Percentiles rank a stretch among this genome's conserved stretches.
Evolutionary conservation across 768 basidiomycete genomes (phyloP).

Genomic region (Megacollybia marginata): DNA sequence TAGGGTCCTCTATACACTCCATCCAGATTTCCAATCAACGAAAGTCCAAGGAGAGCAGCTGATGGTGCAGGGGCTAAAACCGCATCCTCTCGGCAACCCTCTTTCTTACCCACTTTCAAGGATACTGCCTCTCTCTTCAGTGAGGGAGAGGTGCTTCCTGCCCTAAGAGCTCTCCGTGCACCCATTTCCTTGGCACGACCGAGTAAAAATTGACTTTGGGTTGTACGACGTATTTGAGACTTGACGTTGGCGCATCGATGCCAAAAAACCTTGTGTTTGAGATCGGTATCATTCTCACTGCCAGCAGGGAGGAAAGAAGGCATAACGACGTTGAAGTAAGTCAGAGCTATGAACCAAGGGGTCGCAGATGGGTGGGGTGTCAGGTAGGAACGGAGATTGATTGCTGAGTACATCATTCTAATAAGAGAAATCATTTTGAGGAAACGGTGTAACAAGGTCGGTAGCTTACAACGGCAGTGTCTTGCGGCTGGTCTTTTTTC

Average conservation of each 20-base stretch:
- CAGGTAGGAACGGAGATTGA: conserved; percentile 53
- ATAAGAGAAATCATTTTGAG: neutral
- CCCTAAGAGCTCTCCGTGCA: conserved; percentile 40
- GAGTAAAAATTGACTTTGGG: conserved; percentile 43
- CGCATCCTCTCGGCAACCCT: conserved; percentile 13
- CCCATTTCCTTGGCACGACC: conserved; percentile 41
- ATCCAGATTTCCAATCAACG: conserved; percentile 64
- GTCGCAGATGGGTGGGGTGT: conserved; percentile 28
- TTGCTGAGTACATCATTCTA: conserved; percentile 63
- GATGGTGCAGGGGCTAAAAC: conserved; percentile 23
- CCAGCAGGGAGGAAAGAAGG: conserved; percentile 47
- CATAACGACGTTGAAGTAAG: conserved; percentile 60
- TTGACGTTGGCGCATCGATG: conserved; percentile 47
- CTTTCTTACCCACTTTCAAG: neutral
- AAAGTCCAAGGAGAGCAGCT: conserved; percentile 45
- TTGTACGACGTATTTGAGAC: conserved; percentile 39
- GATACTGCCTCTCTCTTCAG: conserved; percentile 2
- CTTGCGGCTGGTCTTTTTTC: conserved; percentile 10
- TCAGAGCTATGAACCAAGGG: conserved; percentile 56
- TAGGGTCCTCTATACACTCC: conserved; percentile 35
- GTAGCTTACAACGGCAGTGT: conserved; percentile 14
- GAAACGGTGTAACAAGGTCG: neutral
- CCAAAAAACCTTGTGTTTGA: conserved; percentile 39
- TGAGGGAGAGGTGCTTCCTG: conserved; percentile 24
- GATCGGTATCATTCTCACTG: neutral